Base-by-base conservation (phyloP, 139 green algal genomes). In the Bryopsis sp. region DNA sequence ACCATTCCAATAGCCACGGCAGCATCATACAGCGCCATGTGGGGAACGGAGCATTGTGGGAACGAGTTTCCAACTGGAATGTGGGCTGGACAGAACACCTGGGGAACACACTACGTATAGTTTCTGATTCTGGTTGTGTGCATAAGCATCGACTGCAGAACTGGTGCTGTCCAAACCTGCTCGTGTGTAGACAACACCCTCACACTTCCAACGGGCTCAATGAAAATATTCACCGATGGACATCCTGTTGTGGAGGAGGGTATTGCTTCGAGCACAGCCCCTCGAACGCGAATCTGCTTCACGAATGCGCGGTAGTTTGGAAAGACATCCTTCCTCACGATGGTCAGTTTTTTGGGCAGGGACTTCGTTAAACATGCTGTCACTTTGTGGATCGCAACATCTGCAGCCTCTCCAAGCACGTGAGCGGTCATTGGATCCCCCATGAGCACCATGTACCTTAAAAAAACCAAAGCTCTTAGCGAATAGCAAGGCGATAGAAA, bases 111-210 rank as follows among this genome's bases (percentile, higher is more conserved):
- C 19, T 11, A 54, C 15, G 19, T 54, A 26, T 54, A 19, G 43
- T 54, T 26, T 54, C 15, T n/a, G n/a, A n/a, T n/a, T n/a, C n/a
- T n/a, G n/a, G n/a, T n/a, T n/a, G n/a, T n/a, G n/a, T 54, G 15
- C 15, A 54, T 54, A 19, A 26, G 43, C 15, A 11, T 11, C 11
- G 19, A 54, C 19, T 54, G 15, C 43, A 54, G 15, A 54, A 19
- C 43, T 19, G 15, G 15, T 11, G 19, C 43, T 11, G 19, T 19
- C 19, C 43, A 54, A 26, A 54, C 43, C 64, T 80, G 79, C 35
- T 90, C 84, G 47, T 86, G 76, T 6, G 79, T 86, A 46, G 81
- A 84, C 2, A 86, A 67, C 48, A 86, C 61, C 7, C 63, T 64
- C 26, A 79, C 76, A 28, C 32, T 48, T 11, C 84, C 84, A 4